Conservation (phyloP, 805 yeast genomes). For the Lachancea waltii region DNA sequence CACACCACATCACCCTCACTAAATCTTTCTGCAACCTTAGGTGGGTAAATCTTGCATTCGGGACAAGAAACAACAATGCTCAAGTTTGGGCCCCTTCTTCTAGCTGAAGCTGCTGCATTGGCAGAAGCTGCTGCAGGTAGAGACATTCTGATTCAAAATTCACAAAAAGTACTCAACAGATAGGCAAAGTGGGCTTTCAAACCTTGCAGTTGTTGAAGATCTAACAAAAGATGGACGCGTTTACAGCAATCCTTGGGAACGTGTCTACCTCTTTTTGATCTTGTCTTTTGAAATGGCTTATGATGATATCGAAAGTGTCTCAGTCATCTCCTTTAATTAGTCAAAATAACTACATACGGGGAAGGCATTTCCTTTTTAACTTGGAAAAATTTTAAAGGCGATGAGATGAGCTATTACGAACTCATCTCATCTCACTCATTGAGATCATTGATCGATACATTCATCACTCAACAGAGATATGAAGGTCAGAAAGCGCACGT, state of each 20-base stretch:
- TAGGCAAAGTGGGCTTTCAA: too few species aligned
- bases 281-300: too few species aligned
- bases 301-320: too few species aligned
- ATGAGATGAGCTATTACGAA: slow-evolving; percentile 15
- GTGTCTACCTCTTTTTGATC: too few species aligned
- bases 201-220: too few species aligned
- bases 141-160: too few species aligned
- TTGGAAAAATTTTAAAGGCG: slow-evolving; percentile 11
- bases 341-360: too few species aligned
- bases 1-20: slow-evolving; percentile 99
- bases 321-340: too few species aligned
- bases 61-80: slow-evolving; percentile 91
- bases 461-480: slow-evolving; percentile 16
- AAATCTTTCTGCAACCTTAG: slow-evolving; percentile 88
- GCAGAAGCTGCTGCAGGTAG: slow-evolving; percentile 13
- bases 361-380: slow-evolving; percentile 2
- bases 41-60: slow-evolving; percentile 93
- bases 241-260: too few species aligned
- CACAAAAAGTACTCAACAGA: too few species aligned
- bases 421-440: slow-evolving; percentile 7
- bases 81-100: slow-evolving; percentile 63
- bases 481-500: slow-evolving; percentile 57
- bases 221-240: too few species aligned
- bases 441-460: too few species aligned
- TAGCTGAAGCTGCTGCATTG: slow-evolving; percentile 12